These are phyloP conservation scores for Hygrophoropsis aurantiaca DNA, from an alignment of 768 basidiomycete genomes.

Conservation along the genomic window DNA sequence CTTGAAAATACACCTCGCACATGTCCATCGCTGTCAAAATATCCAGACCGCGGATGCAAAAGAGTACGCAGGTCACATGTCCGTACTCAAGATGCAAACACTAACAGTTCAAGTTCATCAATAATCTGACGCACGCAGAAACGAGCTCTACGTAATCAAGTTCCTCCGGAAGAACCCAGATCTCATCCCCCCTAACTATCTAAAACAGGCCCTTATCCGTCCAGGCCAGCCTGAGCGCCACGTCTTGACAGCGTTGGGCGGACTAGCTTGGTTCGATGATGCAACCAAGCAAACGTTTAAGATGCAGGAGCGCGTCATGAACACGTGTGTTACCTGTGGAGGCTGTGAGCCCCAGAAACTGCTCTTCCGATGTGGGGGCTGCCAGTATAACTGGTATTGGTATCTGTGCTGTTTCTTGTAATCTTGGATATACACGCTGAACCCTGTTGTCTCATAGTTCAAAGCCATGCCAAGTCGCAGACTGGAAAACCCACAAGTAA, in stretches of 20 bases:
- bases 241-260: slow-evolving; percentile 15
- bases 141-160: slow-evolving; percentile 14
- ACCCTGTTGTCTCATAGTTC: slow-evolving; percentile 10
- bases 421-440: neutral
- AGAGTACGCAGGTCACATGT: too few species aligned
- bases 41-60: slow-evolving; percentile 6
- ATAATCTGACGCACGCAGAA: neutral
- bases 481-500: slow-evolving; percentile 26
- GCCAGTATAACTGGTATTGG: slow-evolving; percentile 26
- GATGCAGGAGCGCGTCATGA: slow-evolving; percentile 12
- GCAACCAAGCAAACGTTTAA: slow-evolving; percentile 11
- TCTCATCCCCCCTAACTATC: slow-evolving; percentile 1
- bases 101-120: too few species aligned
- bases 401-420: slow-evolving; percentile 3
- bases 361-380: slow-evolving; percentile 17
- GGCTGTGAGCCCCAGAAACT: slow-evolving; percentile 13
- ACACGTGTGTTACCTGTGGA: slow-evolving; percentile 16
- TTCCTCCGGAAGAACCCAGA: slow-evolving; percentile 21
- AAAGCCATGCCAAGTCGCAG: slow-evolving; percentile 18
- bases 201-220: slow-evolving; percentile 1
- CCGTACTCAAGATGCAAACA: too few species aligned
- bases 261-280: slow-evolving; percentile 16
- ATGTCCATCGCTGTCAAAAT: slow-evolving; percentile 13
- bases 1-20: slow-evolving; percentile 6
- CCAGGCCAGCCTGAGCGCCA: slow-evolving; percentile 9